phyloP scores from a whole-genome alignment of 1,284 basidiomycete genomes.

The Calocybe gambosa region DNA sequence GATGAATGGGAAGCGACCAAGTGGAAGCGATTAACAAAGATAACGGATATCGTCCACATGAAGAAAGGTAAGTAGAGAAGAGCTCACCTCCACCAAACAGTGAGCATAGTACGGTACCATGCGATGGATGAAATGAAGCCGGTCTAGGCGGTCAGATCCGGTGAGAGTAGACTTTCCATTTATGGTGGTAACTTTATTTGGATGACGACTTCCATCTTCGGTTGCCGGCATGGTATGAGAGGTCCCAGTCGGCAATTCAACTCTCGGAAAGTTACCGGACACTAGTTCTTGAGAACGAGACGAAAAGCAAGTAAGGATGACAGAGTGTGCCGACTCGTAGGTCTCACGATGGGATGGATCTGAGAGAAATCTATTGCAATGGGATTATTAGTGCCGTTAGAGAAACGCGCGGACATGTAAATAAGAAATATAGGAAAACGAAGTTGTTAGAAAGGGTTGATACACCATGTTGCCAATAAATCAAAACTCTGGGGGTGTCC shows the following conservation, averaged over 20 bases:
- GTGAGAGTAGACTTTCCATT: constrained; percentile 1
- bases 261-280: constrained; percentile 1
- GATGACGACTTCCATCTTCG: constrained; percentile 2
- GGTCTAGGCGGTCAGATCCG: constrained; percentile 3
- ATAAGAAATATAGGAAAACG: background rate
- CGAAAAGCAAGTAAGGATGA: constrained; percentile 62
- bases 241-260: constrained; percentile 4
- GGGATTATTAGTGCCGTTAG: constrained; percentile 13
- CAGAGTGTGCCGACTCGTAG: constrained; percentile 72
- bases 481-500: background rate
- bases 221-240: background rate
- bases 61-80: background rate
- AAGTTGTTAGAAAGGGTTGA: background rate
- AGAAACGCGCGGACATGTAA: background rate
- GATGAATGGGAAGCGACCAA: constrained; percentile 4
- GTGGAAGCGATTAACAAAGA: no score
- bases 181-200: constrained; percentile 2
- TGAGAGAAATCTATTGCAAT: constrained; percentile 41
- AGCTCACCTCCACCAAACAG: constrained; percentile 58
- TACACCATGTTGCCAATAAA: background rate
- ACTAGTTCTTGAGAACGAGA: constrained; percentile 41
- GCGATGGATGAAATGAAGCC: constrained; percentile 37
- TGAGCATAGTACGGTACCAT: constrained; percentile 63
- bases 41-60: no score
- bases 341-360: constrained; percentile 56